Evolutionary conservation across 805 yeast genomes (phyloP), one percentile per base, ranked within the genome.

Genomic region (Cyberlindnera nakhonratchasimensis): DNA sequence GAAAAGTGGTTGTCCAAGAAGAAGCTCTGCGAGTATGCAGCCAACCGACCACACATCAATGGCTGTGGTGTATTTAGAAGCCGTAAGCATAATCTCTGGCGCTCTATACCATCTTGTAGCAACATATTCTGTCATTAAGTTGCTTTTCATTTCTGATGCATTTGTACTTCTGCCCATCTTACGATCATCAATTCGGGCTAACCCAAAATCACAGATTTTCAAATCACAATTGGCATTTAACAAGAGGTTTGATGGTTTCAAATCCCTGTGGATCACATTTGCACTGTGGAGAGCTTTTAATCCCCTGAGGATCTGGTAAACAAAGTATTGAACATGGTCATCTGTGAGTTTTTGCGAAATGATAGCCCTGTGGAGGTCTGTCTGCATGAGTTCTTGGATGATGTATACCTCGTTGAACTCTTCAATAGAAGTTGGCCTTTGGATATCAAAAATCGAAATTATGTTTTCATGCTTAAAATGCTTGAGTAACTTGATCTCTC

Each of bases 51-150:
- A 91, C 24, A 91, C 80, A 64, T 91, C 98, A 57, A 91, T 91
- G 26, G 96, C 96, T 29, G 91, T 86, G 20, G 96, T 86, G 66
- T 91, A 91, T 56, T 85, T 87, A 50, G 89, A 91, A 55, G 90
- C 88, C 12, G 96, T 88, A 37, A 91, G 73, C 98, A 91, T 91
- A 61, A 91, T 89, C 57, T 91, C 98, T 0, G 98, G 98, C 1
- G 98, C 98, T 43, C 98, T 72, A 64, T 91, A 91, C 97, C 98
- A 91, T 51, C 98, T 71, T 4, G 98, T 91, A 9, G 98, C 98
- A 33, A 91, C 98, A 61, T 91, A 91, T 64, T 91, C 98, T 3
- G 98, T 91, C 95, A 91, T 84, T 61, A 80, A 81, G 5, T 87
- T 79, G 75, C 58, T 80, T 82, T 54, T 82, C 82, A 42, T 69